Percentiles rank a stretch among this genome's conserved stretches.
These are phyloP conservation scores for Arabidopsis thaliana DNA, from an alignment of 345 rosid species.

Conservation along the genomic window TAIR10.1 NC_003070.9:10625001-10625500, in stretches of 20 bases:
- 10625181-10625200: slow-evolving; percentile 58
- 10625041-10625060: slow-evolving; percentile 1
- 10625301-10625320: slow-evolving; percentile 81
- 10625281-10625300: slow-evolving; percentile 91
- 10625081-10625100: slow-evolving; percentile 30
- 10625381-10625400: slow-evolving; percentile 45
- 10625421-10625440: slow-evolving; percentile 41
- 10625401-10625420: slow-evolving; percentile 52
- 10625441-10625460: slow-evolving; percentile 38
- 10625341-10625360: slow-evolving; percentile 89
- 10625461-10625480: slow-evolving; percentile 58
- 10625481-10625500: slow-evolving; percentile 64
- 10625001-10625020: neutral
- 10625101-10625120: slow-evolving; percentile 25
- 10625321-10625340: slow-evolving; percentile 80
- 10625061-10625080: slow-evolving; percentile 26
- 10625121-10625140: neutral
- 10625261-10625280: slow-evolving; percentile 90
- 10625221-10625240: slow-evolving; percentile 86
- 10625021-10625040: slow-evolving; percentile 34
- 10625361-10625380: slow-evolving; percentile 93
- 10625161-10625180: slow-evolving; percentile 58
- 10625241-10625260: slow-evolving; percentile 76
- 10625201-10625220: slow-evolving; percentile 55
- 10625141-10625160: slow-evolving; percentile 41